These are phyloP conservation scores for Trametes pubescens DNA, from an alignment of 1,284 basidiomycete species.

Conservation along the genomic window DNA sequence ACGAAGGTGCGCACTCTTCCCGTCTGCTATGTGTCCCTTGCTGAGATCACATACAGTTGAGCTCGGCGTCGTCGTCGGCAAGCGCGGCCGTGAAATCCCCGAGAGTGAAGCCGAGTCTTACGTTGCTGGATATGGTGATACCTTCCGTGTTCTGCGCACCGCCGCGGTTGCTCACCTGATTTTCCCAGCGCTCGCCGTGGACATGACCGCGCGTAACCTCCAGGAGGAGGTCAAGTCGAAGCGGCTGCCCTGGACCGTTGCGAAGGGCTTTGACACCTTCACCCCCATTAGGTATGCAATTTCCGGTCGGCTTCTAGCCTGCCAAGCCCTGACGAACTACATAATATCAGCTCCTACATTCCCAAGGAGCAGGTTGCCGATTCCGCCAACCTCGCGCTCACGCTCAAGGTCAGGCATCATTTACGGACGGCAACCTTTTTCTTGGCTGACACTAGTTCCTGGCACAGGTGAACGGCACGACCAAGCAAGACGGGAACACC, in stretches of 20 bases:
- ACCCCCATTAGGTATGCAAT: slow-evolving; percentile 69
- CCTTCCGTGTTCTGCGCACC: background rate
- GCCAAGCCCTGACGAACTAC: background rate
- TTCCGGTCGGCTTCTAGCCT: slow-evolving; percentile 1
- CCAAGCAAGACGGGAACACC: slow-evolving; percentile 89
- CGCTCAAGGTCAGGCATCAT: slow-evolving; percentile 66
- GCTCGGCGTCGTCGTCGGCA: slow-evolving; percentile 95
- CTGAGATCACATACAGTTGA: slow-evolving; percentile 69
- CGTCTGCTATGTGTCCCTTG: background rate
- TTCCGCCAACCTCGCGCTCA: slow-evolving; percentile 78
- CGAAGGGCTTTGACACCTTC: slow-evolving; percentile 77
- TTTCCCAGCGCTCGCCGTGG: slow-evolving; percentile 83
- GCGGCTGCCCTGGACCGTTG: slow-evolving; percentile 94
- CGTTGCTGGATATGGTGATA: slow-evolving; percentile 89
- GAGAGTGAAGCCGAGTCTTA: slow-evolving; percentile 77
- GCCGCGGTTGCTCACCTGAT: background rate
- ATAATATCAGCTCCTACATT: slow-evolving; percentile 73
- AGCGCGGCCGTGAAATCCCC: slow-evolving; percentile 83
- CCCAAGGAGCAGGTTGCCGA: slow-evolving; percentile 78
- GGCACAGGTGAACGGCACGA: slow-evolving; percentile 79
- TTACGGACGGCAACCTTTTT: background rate
- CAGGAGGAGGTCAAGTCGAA: slow-evolving; percentile 94
- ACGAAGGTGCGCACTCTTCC: slow-evolving; percentile 74
- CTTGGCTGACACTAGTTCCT: background rate
- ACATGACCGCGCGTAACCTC: slow-evolving; percentile 96